Evolutionary conservation across 805 yeast species (phyloP), one percentile per base, ranked within the genome.

Genomic region (Priceomyces melissophilus): DNA sequence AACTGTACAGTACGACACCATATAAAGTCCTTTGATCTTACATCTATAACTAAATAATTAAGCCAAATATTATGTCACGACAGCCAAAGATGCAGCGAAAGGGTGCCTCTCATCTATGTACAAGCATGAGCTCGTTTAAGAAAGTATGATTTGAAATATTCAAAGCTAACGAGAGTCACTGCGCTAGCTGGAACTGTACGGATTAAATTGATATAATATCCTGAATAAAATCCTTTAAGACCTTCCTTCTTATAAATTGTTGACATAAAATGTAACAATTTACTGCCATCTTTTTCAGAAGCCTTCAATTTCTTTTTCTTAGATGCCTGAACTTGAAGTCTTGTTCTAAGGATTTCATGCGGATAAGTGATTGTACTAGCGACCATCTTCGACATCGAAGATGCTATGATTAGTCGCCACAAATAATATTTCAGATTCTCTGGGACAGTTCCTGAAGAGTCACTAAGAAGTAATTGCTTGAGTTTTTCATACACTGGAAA

Each of bases 181-280:
- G 97, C 97, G 51, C 89, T 79, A 1, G 96, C 90, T 3, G 99
- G 99, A 0, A 91, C 87, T 0, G 99, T 93, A 52, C 99, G 71
- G 25, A 87, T 78, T 54, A 93, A 66, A 57, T 93, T 93, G 14
- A 95, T 82, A 1, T 81, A 73, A 53, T 90, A 85, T 0, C 99
- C 99, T 1, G 93, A 82, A 57, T 93, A 93, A 58, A 88, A 91
- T 3, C 93, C 96, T 29, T 71, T 61, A 39, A 83, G 47, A 2
- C 97, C 96, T 57, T 90, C 96, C 40, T 73, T 78, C 43, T 55
- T 48, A 55, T 73, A 77, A 35, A 84, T 73, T 10, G 65, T 56
- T 30, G 50, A 45, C 13, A 75, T 56, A 11, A 71, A 64, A 17
- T 58, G 43, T 44, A 65, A 34, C 47, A 69, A 46, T 32, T 46